Percentiles rank a stretch among this genome's conserved stretches.
phyloP scores from a whole-genome alignment of 208 protist genomes.

The Strigomonas culicis region DNA sequence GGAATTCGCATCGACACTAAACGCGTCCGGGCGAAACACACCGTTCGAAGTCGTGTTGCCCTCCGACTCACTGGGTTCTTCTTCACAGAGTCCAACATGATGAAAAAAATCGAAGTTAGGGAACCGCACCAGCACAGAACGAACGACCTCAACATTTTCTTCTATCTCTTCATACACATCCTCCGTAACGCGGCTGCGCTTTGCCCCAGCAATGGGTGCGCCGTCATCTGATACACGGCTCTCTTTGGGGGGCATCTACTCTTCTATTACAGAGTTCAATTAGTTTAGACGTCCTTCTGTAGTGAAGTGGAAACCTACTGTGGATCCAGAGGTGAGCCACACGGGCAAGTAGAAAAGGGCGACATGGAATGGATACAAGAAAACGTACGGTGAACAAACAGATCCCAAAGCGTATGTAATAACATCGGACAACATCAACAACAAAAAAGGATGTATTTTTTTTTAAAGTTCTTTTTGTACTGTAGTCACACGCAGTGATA shows the following conservation, averaged over 20 bases:
- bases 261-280: background rate
- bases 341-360: background rate
- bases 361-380: background rate
- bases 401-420: too few species aligned
- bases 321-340: background rate
- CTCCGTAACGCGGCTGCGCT: too few species aligned
- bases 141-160: conserved; percentile 35
- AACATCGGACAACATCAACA: too few species aligned
- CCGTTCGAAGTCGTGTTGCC: background rate
- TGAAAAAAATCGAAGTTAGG: conserved; percentile 82
- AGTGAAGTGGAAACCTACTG: background rate
- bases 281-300: background rate
- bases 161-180: conserved; percentile 44
- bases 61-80: background rate
- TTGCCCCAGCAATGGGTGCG: too few species aligned
- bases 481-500: too few species aligned
- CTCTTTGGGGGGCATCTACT: background rate
- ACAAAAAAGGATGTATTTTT: too few species aligned
- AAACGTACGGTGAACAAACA: too few species aligned
- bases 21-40: conserved; percentile 16
- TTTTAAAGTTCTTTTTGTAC: too few species aligned
- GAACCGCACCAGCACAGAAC: conserved; percentile 59
- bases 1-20: conserved; percentile 36
- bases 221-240: too few species aligned
- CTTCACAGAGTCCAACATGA: conserved; percentile 72